A percentile compares a stretch with the other conserved stretches of the same genome.
Conservation (phyloP, 1,139 yeast genomes). For the Pichia sp. region DNA sequence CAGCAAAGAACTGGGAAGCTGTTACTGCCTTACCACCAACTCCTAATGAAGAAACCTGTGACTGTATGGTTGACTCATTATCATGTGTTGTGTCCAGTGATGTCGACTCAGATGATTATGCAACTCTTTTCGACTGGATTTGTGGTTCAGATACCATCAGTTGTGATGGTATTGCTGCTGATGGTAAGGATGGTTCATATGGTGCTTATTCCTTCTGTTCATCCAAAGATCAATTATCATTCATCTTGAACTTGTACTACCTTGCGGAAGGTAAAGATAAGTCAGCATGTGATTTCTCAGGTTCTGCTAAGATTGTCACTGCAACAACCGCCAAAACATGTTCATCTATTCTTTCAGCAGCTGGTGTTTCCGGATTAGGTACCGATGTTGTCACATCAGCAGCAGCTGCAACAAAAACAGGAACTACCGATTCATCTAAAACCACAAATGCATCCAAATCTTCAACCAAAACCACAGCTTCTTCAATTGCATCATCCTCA, state of each 20-base stretch:
- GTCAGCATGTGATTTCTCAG: constrained; percentile 60
- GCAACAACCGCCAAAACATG: constrained; percentile 30
- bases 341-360: constrained; percentile 33
- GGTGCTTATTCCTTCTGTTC: constrained; percentile 64
- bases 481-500: constrained; percentile 14
- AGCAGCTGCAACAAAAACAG: constrained; percentile 6
- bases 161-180: constrained; percentile 41
- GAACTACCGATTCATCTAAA: constrained; percentile 9
- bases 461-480: constrained; percentile 22
- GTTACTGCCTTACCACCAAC: constrained; percentile 63
- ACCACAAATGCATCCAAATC: neutral
- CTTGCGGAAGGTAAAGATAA: constrained; percentile 33
- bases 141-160: constrained; percentile 24
- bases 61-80: constrained; percentile 46
- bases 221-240: constrained; percentile 53
- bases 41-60: constrained; percentile 55
- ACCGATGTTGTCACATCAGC: constrained; percentile 29
- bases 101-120: constrained; percentile 44
- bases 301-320: constrained; percentile 42
- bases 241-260: constrained; percentile 60
- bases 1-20: constrained; percentile 47
- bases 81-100: constrained; percentile 45
- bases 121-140: constrained; percentile 43
- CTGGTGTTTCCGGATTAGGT: constrained; percentile 35
- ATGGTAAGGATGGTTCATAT: constrained; percentile 54